Conservation (phyloP, 2,329 filamentous ascomycete species). For the Colletotrichum gloeosporioides region DNA sequence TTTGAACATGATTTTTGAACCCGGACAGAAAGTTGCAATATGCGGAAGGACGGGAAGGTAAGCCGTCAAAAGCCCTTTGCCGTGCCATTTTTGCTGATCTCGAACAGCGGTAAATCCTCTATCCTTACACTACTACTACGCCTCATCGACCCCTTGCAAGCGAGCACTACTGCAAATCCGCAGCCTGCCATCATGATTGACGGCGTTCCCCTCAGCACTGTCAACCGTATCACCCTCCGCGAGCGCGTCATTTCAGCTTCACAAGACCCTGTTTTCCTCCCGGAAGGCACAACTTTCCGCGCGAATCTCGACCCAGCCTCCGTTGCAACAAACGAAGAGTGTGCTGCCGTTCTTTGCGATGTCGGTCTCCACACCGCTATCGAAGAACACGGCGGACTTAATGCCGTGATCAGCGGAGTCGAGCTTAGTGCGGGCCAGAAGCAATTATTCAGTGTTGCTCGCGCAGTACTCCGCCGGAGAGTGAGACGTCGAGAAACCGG, state of each 20-base stretch:
- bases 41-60: slow-evolving; percentile 38
- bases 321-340: slow-evolving; percentile 31
- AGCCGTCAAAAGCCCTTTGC: not conserved
- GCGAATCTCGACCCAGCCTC: slow-evolving; percentile 48
- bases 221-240: slow-evolving; percentile 48
- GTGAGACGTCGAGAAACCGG: slow-evolving; percentile 24
- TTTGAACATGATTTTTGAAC: slow-evolving; percentile 26
- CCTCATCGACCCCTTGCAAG: slow-evolving; percentile 42
- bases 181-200: slow-evolving; percentile 45
- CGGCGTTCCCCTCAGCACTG: slow-evolving; percentile 34
- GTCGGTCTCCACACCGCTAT: slow-evolving; percentile 26
- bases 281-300: slow-evolving; percentile 38
- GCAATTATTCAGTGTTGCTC: slow-evolving; percentile 67
- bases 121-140: slow-evolving; percentile 43
- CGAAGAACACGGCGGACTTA: not conserved
- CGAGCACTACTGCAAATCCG: not conserved
- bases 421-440: slow-evolving; percentile 62
- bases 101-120: slow-evolving; percentile 47
- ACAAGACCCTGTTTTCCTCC: slow-evolving; percentile 59
- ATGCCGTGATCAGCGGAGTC: slow-evolving; percentile 41
- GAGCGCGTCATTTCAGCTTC: slow-evolving; percentile 55
- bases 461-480: slow-evolving; percentile 57
- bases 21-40: slow-evolving; percentile 39
- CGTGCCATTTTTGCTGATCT: not conserved
- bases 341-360: slow-evolving; percentile 37